Evolutionary conservation across 805 yeast species (phyloP).

Genomic region (Candida adriatica): DNA sequence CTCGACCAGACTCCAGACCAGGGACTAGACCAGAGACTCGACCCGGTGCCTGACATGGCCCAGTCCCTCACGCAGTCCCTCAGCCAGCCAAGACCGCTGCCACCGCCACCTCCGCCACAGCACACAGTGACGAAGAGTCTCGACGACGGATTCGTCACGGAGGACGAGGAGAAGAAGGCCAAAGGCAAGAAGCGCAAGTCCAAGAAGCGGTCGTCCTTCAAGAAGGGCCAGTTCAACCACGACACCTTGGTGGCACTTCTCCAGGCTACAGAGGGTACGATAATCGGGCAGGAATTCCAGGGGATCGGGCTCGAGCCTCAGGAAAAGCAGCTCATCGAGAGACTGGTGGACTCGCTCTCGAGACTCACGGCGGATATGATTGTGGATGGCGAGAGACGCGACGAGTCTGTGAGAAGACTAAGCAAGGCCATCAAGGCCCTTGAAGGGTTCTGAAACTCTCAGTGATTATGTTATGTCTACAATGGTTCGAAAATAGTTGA

Average conservation of each 20-base stretch:
- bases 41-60: too few species aligned
- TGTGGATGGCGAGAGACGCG: constrained; percentile 70
- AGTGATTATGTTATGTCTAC: too few species aligned
- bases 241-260: constrained; percentile 31
- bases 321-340: constrained; percentile 75
- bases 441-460: constrained; percentile 59
- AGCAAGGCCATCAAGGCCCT: constrained; percentile 78
- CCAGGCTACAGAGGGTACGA: constrained; percentile 34
- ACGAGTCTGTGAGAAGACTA: constrained; percentile 72
- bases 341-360: constrained; percentile 78
- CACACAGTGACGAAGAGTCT: constrained; percentile 13
- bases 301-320: constrained; percentile 65
- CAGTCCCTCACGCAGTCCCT: constrained; percentile 3
- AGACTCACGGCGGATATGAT: constrained; percentile 89
- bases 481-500: too few species aligned
- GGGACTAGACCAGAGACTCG: too few species aligned
- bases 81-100: constrained; percentile 13
- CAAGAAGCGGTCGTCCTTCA: constrained; percentile 9
- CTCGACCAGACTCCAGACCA: too few species aligned
- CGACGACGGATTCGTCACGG: constrained; percentile 23
- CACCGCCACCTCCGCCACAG: constrained; percentile 24
- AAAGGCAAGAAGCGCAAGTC: constrained; percentile 8
- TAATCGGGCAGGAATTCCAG: constrained; percentile 55
- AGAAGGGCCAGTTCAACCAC: constrained; percentile 20
- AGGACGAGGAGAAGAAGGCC: constrained; percentile 16